A percentile compares a stretch with the other conserved stretches of the same genome.
Conservation (phyloP, 2,329 filamentous ascomycete species). For the Aspergillus hiratsukae region DNA sequence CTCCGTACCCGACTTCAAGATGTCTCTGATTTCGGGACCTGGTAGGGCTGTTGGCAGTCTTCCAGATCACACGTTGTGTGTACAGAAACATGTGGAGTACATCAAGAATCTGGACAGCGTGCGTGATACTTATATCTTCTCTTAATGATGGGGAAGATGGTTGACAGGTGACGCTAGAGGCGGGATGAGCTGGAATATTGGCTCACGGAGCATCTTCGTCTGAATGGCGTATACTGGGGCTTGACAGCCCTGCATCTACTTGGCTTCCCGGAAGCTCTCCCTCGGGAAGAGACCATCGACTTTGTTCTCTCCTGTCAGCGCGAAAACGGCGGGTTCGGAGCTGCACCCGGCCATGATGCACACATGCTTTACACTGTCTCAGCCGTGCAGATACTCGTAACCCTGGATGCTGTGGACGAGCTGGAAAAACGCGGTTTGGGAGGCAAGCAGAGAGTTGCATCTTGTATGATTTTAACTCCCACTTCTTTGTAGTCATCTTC, state of each 20-base stretch:
- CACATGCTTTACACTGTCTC: slow-evolving; percentile 96
- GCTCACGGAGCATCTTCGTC: slow-evolving; percentile 91
- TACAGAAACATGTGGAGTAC: slow-evolving; percentile 77
- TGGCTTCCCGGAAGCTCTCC: slow-evolving; percentile 72
- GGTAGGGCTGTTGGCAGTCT: slow-evolving; percentile 48
- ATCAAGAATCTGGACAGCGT: slow-evolving; percentile 87
- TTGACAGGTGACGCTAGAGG: slow-evolving; percentile 52
- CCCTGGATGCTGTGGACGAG: slow-evolving; percentile 77
- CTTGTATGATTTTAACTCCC: slow-evolving; percentile 65
- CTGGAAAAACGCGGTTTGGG: slow-evolving; percentile 65
- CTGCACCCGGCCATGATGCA: slow-evolving; percentile 88
- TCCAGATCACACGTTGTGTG: slow-evolving; percentile 49
- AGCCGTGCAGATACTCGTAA: slow-evolving; percentile 87
- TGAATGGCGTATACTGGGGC: slow-evolving; percentile 97
- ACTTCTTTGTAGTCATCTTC: slow-evolving; percentile 12
- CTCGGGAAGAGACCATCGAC: slow-evolving; percentile 74
- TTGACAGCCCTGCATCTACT: slow-evolving; percentile 83
- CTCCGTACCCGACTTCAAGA: slow-evolving; percentile 23
- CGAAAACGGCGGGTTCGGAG: slow-evolving; percentile 84
- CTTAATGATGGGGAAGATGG: slow-evolving; percentile 17
- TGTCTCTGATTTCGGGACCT: slow-evolving; percentile 59
- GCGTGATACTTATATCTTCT: slow-evolving; percentile 38
- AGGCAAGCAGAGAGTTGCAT: slow-evolving; percentile 68
- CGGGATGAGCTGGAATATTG: slow-evolving; percentile 97
- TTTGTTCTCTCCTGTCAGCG: slow-evolving; percentile 96